Base-by-base conservation (phyloP, 2,329 filamentous ascomycete genomes). In the Colletotrichum agaves region DNA sequence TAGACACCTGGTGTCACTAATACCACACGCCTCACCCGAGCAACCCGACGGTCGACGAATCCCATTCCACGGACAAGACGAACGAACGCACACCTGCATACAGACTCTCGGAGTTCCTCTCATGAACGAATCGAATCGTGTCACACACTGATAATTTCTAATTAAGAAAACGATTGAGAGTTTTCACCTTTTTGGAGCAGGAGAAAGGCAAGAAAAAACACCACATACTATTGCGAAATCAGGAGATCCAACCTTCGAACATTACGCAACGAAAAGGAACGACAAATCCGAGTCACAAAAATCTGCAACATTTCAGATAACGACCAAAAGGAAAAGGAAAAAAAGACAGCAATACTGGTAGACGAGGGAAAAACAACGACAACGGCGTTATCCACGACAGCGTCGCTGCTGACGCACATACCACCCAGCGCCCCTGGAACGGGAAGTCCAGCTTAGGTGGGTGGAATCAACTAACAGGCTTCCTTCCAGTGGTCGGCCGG, bases 391-490 rank as follows among this genome's bases (percentile, higher is more conserved):
- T 64, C 61, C 41, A 23, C 65, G 17, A 55, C 49, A 33, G 39
- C 41, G 44, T 46, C 35, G 47, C 13, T 47, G 47, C 61, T 55
- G 43, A 41, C 65, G 64, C 65, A 68, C 65, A 59, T n/a, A 65
- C 61, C 64, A 55, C 47, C 17, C 31, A 27, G 61, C 47, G 64
- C 23, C 53, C 37, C 44, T 37, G 10, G 50, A 35, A 11, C 61
- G 44, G 49, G 21, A 33, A 64, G 44, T 43, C 12, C 47, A 64
- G 33, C 35, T 59, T 55, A 39, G 37, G 31, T 31, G 46, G 46
- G 61, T 67, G 61, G 61, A 64, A 59, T 64, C 53, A 37, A 53
- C 58, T 35, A 17, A 56, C 53, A 60, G 53, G 52, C 61, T 47
- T 55, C 59, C 10, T n/a, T n/a, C 59, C 53, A 35, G 17, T 23